Evolutionary conservation across 179 eudicot genomes (phyloP), one percentile per base, ranked within the genome.

Genomic region (Silene coronaria): DNA sequence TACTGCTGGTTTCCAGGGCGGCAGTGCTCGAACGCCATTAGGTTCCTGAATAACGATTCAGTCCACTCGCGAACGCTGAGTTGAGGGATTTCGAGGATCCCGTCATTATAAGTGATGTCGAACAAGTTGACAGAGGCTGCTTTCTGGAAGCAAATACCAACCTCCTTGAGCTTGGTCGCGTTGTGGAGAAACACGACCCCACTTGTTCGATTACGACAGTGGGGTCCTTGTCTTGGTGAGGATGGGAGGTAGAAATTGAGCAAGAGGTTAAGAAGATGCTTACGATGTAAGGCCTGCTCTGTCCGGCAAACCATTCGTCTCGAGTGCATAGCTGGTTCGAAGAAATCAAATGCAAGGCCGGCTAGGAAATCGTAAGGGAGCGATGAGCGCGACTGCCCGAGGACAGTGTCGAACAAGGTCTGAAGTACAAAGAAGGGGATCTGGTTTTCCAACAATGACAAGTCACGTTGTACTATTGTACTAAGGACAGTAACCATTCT

Each of bases 241-340:
- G 76, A 34, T 23, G 76, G 76, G 55, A 73, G 76, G 34, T 73
- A 60, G 27, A 59, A 73, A 26, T 73, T 73, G n/a, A 73, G 67
- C 32, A 73, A 8, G 17, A 59, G 76, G 32, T 73, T 59, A 14
- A 73, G 67, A 36, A 73, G 65, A 24, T 73, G 67, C 22, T 73
- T 73, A 8, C 67, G 57, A 16, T 59, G 76, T 12, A 73, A 17
- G 34, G 76, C 23, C n/a, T 60, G 67, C 4, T 59, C 32, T 22
- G 36, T 9, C 55, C 67, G 14, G 36, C 57, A 57, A 4, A 13
- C 21, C 75, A 72, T 72, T 58, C 65, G 59, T 57, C 67, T 42
- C 55, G 76, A 73, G 22, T 73, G 76, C 55, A 73, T 32, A 34
- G 76, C 76, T 32, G 76, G 67, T 21, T 36, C 46, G 6, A 73